Conservation (phyloP, 306 rosid genomes). For the Corylus avellana region DNA sequence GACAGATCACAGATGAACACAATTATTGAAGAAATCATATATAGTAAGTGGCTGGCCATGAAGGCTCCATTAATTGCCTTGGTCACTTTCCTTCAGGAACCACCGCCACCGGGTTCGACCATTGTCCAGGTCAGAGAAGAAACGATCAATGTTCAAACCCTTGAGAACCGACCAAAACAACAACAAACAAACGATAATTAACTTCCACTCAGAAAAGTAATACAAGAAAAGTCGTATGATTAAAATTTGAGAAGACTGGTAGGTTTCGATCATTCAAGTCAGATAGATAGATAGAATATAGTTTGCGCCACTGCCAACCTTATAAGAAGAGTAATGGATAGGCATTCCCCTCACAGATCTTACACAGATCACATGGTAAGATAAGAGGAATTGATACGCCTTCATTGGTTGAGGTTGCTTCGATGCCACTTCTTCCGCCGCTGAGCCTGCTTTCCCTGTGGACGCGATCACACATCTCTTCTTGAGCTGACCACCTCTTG, state of each 20-base stretch:
- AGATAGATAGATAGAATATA: not conserved
- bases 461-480: not conserved
- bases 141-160: not conserved
- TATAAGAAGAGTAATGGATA: not conserved
- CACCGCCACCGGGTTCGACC: not conserved
- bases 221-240: not conserved
- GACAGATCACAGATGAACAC: no score
- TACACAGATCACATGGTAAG: slow-evolving; percentile 1
- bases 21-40: not conserved
- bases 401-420: not conserved
- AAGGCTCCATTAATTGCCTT: not conserved
- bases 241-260: not conserved
- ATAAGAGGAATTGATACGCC: not conserved
- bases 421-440: slow-evolving; percentile 10
- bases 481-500: not conserved
- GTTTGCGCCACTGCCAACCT: not conserved
- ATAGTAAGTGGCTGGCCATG: not conserved
- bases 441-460: not conserved
- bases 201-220: not conserved
- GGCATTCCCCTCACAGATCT: not conserved
- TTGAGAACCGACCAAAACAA: not conserved
- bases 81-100: not conserved
- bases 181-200: not conserved
- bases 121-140: not conserved
- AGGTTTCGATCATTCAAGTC: not conserved